Percentiles rank a stretch among this genome's conserved stretches.
Conservation (phyloP, 306 rosid species). For the Medicago ruthenica region DNA sequence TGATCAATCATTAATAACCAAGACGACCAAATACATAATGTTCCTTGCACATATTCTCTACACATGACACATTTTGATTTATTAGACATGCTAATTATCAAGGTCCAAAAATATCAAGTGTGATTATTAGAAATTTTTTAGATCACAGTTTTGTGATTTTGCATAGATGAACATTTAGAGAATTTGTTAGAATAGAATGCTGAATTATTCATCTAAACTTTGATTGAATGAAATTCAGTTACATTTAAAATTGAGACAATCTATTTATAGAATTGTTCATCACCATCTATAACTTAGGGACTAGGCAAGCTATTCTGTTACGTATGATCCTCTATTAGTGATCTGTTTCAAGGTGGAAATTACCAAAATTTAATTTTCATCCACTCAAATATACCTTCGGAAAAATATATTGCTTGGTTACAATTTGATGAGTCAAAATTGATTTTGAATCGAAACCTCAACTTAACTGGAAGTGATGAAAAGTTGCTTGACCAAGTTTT, state of each 20-base stretch:
- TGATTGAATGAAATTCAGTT: too few relatives aligned
- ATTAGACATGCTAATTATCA: neutral
- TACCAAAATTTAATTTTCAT: neutral
- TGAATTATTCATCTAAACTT: too few relatives aligned
- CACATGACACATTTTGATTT: neutral
- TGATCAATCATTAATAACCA: neutral
- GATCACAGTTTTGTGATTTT: too few relatives aligned
- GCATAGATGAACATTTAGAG: too few relatives aligned
- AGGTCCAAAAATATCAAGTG: neutral
- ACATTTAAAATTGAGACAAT: too few relatives aligned
- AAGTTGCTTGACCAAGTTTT: neutral
- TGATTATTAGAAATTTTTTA: neutral
- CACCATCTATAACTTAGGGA: too few relatives aligned
- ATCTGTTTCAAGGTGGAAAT: neutral
- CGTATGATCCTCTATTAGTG: too few relatives aligned
- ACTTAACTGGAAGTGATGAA: neutral
- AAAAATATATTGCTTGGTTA: neutral
- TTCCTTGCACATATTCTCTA: neutral
- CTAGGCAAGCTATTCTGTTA: too few relatives aligned
- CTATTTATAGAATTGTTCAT: too few relatives aligned
- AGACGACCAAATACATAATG: conserved; percentile 14
- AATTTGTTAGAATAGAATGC: too few relatives aligned
- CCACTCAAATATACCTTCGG: neutral
- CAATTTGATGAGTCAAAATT: neutral
- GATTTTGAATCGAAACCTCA: neutral